Evolutionary conservation across 305 asterid species (phyloP).

Genomic region (Rubia peregrina): DNA sequence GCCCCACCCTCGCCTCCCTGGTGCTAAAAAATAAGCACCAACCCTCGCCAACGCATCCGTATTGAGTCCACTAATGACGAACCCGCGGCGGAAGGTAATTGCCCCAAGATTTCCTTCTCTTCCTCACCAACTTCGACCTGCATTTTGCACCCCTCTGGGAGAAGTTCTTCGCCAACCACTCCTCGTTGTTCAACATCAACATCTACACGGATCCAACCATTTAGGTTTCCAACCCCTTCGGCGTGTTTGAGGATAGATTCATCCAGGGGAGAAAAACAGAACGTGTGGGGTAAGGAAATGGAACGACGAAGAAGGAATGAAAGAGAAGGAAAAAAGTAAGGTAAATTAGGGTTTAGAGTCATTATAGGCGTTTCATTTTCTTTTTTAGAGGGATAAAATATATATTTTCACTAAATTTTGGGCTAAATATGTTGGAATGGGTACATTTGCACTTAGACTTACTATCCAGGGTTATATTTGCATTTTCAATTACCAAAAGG

Average conservation of each 20-base stretch:
- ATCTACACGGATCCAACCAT: conserved; percentile 31
- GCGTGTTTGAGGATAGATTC: conserved; percentile 28
- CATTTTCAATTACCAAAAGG: too few relatives aligned
- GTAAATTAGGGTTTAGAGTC: too few relatives aligned
- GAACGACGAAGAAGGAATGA: too few relatives aligned
- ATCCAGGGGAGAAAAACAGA: conserved; percentile 28
- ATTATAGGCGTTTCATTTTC: too few relatives aligned
- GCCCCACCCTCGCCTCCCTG: conserved; percentile 44
- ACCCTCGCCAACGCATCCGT: conserved; percentile 7
- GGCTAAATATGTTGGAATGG: too few relatives aligned
- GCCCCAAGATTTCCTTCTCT: conserved; percentile 42
- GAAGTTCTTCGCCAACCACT: conserved; percentile 24
- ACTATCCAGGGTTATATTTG: too few relatives aligned
- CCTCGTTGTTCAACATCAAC: conserved; percentile 20
- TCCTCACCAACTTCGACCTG: conserved; percentile 29
- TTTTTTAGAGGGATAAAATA: too few relatives aligned
- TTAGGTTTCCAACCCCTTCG: conserved; percentile 25
- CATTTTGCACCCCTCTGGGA: conserved; percentile 40
- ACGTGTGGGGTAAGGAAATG: too few relatives aligned
- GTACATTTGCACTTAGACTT: too few relatives aligned
- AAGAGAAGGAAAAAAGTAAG: too few relatives aligned
- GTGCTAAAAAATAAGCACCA: not conserved
- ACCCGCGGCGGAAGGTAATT: conserved; percentile 6
- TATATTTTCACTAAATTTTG: too few relatives aligned
- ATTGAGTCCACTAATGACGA: conserved; percentile 22